phyloP scores from a whole-genome alignment of 345 rosid species.

The Lepidium africanum region DNA sequence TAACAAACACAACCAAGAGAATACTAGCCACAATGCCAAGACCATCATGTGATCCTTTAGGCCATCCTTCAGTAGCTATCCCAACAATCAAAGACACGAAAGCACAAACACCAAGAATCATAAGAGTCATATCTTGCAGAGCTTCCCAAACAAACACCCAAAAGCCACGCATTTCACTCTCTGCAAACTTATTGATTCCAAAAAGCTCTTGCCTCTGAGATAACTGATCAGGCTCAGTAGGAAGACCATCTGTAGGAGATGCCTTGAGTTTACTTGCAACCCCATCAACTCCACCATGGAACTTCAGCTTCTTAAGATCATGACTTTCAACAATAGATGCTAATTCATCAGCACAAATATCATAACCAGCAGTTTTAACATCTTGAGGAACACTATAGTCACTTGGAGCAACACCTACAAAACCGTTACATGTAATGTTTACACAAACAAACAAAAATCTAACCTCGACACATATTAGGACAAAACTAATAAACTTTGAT shows the following conservation, averaged over 20 bases:
- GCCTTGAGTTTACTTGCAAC: slow-evolving; percentile 60
- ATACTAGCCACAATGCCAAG: slow-evolving; percentile 89
- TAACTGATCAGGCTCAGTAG: slow-evolving; percentile 30
- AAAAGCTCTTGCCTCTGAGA: slow-evolving; percentile 55
- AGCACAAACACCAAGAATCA: slow-evolving; percentile 87
- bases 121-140: slow-evolving; percentile 85
- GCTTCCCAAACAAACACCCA: slow-evolving; percentile 95
- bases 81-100: slow-evolving; percentile 88
- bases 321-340: slow-evolving; percentile 85
- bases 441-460: neutral
- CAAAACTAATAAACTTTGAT: neutral
- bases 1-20: slow-evolving; percentile 76
- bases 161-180: slow-evolving; percentile 52
- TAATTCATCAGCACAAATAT: slow-evolving; percentile 72
- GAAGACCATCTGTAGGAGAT: slow-evolving; percentile 48
- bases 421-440: neutral
- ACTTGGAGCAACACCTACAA: slow-evolving; percentile 58
- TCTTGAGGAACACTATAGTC: slow-evolving; percentile 75
- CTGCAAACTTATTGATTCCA: slow-evolving; percentile 84
- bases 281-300: slow-evolving; percentile 69
- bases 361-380: slow-evolving; percentile 80
- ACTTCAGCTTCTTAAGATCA: slow-evolving; percentile 63
- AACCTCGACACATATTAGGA: slow-evolving; percentile 2
- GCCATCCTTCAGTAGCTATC: slow-evolving; percentile 92
- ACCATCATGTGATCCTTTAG: slow-evolving; percentile 88